Percentiles rank a stretch among this genome's conserved stretches.
Evolutionary conservation across 176 grass and related monocot species (phyloP).

Genomic region (Oryza australiensis): DNA sequence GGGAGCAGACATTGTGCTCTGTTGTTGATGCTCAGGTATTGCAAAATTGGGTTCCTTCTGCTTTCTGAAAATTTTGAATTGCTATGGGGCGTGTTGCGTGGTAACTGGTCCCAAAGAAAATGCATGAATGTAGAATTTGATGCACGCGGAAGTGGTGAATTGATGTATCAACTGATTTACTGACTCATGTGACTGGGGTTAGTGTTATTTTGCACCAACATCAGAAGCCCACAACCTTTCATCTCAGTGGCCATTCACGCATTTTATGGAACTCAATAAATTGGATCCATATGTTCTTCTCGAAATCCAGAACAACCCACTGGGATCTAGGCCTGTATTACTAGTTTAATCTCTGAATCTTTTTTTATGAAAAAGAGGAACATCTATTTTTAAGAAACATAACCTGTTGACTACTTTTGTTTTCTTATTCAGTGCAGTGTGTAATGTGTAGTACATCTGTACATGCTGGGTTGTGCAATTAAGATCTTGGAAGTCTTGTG

Average conservation of each 20-base stretch:
- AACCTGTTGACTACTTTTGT: background rate
- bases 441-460: background rate
- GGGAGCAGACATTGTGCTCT: slow-evolving; percentile 41
- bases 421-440: background rate
- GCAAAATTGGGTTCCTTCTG: background rate
- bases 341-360: background rate
- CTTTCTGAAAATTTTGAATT: background rate
- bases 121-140: slow-evolving; percentile 9
- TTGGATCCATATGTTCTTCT: background rate
- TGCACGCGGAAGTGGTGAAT: background rate
- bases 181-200: background rate
- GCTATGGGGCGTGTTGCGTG: background rate
- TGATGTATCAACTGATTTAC: background rate
- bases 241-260: background rate
- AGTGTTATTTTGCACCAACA: background rate
- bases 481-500: too few relatives aligned
- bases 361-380: background rate
- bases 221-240: background rate
- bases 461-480: too few relatives aligned
- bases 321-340: background rate
- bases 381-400: background rate
- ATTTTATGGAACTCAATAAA: background rate
- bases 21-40: slow-evolving; percentile 65
- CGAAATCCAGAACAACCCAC: background rate
- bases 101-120: slow-evolving; percentile 1